These are phyloP conservation scores for Earliella scabrosa DNA, from an alignment of 1,284 basidiomycete species.

Conservation along the genomic window DNA sequence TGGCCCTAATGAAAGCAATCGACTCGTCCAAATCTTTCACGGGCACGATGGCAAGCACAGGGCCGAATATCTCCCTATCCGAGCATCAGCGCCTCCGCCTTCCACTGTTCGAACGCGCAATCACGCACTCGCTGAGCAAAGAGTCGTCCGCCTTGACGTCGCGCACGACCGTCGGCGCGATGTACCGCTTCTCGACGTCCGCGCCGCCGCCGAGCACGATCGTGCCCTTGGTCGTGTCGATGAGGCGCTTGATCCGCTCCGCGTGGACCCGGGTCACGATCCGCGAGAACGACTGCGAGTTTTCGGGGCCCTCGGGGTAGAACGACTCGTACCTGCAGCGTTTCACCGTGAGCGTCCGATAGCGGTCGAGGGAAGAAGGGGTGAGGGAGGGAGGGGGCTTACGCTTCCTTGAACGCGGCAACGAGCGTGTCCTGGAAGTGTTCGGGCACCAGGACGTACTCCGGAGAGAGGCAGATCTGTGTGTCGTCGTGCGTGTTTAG, in stretches of 20 bases:
- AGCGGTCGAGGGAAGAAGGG: too few relatives aligned
- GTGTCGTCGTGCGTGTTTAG: background rate
- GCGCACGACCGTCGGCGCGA: conserved; percentile 72
- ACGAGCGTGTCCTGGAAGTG: conserved; percentile 68
- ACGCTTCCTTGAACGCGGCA: conserved; percentile 63
- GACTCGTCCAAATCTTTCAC: conserved; percentile 76
- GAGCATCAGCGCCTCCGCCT: too few relatives aligned
- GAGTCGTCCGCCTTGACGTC: conserved; percentile 69
- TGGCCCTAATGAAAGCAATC: conserved; percentile 68
- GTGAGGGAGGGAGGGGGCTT: conserved; percentile 55
- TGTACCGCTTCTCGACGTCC: conserved; percentile 60
- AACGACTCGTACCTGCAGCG: conserved; percentile 43
- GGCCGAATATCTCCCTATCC: conserved; percentile 42
- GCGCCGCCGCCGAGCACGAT: conserved; percentile 74
- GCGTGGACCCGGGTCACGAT: conserved; percentile 61
- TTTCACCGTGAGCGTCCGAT: conserved; percentile 8
- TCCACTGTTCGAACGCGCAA: background rate
- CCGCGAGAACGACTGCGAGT: conserved; percentile 47
- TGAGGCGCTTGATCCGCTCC: conserved; percentile 62
- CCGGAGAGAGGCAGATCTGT: conserved; percentile 66
- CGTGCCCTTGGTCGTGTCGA: conserved; percentile 74
- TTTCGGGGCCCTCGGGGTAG: conserved; percentile 50
- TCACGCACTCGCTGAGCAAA: conserved; percentile 70
- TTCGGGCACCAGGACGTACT: conserved; percentile 78
- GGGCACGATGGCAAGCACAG: conserved; percentile 72